Base-by-base conservation (phyloP, 176 grass and related monocot genomes). In the Musa acuminata region DNA sequence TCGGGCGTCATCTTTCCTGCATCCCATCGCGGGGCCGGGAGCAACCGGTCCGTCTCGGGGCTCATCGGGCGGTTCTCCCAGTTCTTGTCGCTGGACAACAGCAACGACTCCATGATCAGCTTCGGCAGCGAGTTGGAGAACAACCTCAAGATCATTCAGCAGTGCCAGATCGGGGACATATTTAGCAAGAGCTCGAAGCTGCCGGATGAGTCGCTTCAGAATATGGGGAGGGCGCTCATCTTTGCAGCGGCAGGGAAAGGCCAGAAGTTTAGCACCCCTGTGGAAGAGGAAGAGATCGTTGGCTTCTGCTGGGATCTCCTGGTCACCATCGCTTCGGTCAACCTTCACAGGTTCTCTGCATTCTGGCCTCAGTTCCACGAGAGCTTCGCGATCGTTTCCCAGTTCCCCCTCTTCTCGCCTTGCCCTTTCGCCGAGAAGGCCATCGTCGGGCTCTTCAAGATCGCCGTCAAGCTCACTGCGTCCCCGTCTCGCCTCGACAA, bases 371-470 rank as follows among this genome's bases (percentile, higher is more conserved):
- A 90, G 67, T 55, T 93, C 43, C 90, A 93, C 13, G 94, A 98
- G 1, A 89, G 84, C 70, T 91, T 98, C 84, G 21, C 67, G 35
- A 80, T 87, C 29, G 80, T 93, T n/a, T 88, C 87, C 14, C 86
- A 93, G 72, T 80, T 93, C 62, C 79, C 94, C 29, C 88, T 92
- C 74, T 87, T 98, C 80, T 90, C 90, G 27, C 74, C 90, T 0
- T 87, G 82, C 84, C 94, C 90, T 1, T 98, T 93, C 80, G 87
- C 90, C n/a, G 90, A 98, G 80, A 93, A 87, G 88, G 90, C 87
- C 1, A 82, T 98, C 77, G 75, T 83, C 2, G 85, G 84, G 62
- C 83, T 93, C 67, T 93, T 98, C 86, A 83, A 81, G 55, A 62
- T 98, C 69, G 90, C 94, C 3, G 50, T 83, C 11, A 77, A 86